Base-by-base conservation (phyloP, 768 basidiomycete species). In the Xerocomellus intermedius region DNA sequence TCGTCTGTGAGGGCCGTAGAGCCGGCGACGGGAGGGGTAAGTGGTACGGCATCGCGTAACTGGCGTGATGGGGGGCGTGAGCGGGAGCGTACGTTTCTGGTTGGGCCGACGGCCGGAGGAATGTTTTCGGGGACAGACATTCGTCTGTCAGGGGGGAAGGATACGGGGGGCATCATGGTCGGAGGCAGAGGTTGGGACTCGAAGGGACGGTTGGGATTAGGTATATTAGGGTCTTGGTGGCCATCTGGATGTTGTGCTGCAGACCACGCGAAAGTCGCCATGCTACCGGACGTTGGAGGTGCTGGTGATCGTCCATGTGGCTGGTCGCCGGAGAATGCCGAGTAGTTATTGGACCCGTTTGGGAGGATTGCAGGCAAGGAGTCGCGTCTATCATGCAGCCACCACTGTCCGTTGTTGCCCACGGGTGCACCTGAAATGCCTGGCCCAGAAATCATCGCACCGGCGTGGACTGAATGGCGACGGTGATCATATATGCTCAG, bases 261-360 rank as follows among this genome's bases (percentile, higher is more conserved):
- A 66, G 86, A 79, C 89, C 89, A 90, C 73, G 87, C 79, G 77
- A 89, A 89, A 69, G 82, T 79, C 64, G 85, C 76, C 65, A 87
- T 79, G 67, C 80, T 81, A 61, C 82, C 75, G 54, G 87, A 79
- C 60, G 78, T 75, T 64, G 84, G 79, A 64, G 69, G 69, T 63
- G 82, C 75, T 57, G 86, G 79, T 63, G 77, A 76, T 64, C 84
- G 81, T 61, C 79, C 78, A 74, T 83, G 83, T 73, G 83, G 83
- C 67, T 82, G 81, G 64, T 87, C 85, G 36, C 77, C 75, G 77
- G 83, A 73, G 72, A 83, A 80, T 57, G 78, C 82, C 69, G 86
- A 80, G 56, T 79, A 80, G 58, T 65, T 69, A 63, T 72, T 77
- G 59, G 85, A 82, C 53, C 80, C 77, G 64, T 80, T 85, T 58